Conservation (phyloP, 345 rosid species). For the Sonneratia alba region DNA sequence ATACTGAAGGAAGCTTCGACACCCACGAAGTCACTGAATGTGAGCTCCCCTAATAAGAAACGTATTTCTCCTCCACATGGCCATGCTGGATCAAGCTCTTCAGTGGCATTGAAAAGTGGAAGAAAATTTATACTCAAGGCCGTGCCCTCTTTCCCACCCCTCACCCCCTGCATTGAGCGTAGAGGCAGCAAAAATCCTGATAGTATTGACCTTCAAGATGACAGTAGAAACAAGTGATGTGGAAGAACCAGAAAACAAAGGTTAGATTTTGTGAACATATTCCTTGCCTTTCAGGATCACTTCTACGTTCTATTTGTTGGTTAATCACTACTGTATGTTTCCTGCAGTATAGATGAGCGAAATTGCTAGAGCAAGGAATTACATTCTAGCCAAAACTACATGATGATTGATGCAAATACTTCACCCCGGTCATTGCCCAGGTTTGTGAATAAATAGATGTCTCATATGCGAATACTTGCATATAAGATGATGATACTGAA, state of each 20-base stretch:
- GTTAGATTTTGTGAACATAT: background rate
- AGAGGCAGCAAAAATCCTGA: background rate
- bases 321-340: background rate
- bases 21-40: slow-evolving; percentile 27
- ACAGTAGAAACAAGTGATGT: background rate
- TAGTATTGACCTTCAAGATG: background rate
- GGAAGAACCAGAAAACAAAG: background rate
- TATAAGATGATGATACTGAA: background rate
- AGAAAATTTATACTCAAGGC: slow-evolving; percentile 47
- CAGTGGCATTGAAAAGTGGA: slow-evolving; percentile 37
- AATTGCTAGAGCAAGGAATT: background rate
- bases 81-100: slow-evolving; percentile 22
- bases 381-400: background rate
- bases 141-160: slow-evolving; percentile 49
- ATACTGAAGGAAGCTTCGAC: slow-evolving; percentile 32
- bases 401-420: background rate
- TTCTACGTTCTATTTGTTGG: background rate
- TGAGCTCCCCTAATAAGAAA: slow-evolving; percentile 42
- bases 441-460: background rate
- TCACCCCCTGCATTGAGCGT: slow-evolving; percentile 30
- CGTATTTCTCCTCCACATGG: slow-evolving; percentile 46
- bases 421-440: background rate
- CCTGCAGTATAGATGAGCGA: background rate
- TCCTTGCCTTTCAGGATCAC: background rate
- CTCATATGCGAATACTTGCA: background rate